Base-by-base conservation (phyloP, 2,329 filamentous ascomycete species). In the Paraconiothyrium brasiliense region DNA sequence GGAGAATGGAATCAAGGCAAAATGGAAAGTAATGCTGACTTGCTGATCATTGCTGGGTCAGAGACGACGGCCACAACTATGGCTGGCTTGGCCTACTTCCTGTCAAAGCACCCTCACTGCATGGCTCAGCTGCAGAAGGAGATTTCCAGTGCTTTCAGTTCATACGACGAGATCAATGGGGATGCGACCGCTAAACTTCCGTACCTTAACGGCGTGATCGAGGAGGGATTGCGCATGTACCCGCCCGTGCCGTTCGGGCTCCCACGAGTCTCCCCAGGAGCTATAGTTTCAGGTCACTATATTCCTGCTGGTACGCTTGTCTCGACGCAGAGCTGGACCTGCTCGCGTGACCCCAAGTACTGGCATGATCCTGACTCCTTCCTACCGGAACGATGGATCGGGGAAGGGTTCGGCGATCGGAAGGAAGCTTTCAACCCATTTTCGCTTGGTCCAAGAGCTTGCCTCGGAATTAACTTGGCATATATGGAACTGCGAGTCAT, bases 21-120 rank as follows among this genome's bases (percentile, higher is more conserved):
- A 16, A 16, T 46, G 14, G 54, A 56, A 10, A 43, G 35, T 20
- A 41, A 41, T 22, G 37, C 37, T 22, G 37, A 54, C 20, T 11
- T 54, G 16, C 22, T 54, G 16, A 20, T 44, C 16, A 14, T 71
- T 8, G 65, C 71, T 9, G 67, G 68, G 0, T 61, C 71, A 0
- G 80, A 79, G 56, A 71, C 74, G 0, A 68, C 67, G 1, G 50
- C 78, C 0, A 69, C 81, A 3, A 74, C 79, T 32, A 52, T 65
- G 13, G 60, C 61, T 4, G 79, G 82, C 37, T 70, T 81, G 41
- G 79, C 76, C 27, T 72, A 73, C 0, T 60, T 67, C 1, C 62
- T 76, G 3, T 62, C 79, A 3, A 67, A 63, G 2, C 60, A 64
- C 65, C 4, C 57, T 54, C 1, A 11, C 48, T 9, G 30, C 32